phyloP scores from a whole-genome alignment of 2,329 filamentous ascomycete genomes.

The Xylariales sp. region DNA sequence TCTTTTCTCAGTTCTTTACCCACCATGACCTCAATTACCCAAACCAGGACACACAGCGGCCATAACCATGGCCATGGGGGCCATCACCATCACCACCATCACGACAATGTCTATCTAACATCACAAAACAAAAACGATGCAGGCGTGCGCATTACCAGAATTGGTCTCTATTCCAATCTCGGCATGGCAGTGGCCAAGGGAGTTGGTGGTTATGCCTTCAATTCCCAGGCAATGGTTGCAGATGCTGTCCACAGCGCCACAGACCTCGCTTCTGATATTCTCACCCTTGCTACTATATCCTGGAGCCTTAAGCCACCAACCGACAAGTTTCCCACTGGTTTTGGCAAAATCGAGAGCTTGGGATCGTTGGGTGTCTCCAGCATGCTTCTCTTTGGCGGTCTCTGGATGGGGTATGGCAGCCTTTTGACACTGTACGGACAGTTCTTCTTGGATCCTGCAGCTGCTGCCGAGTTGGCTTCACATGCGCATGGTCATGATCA shows the following conservation, averaged over 20 bases:
- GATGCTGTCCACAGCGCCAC: slow-evolving; percentile 97
- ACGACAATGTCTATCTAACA: slow-evolving; percentile 85
- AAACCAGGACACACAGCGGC: slow-evolving; percentile 62
- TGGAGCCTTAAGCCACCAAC: slow-evolving; percentile 90
- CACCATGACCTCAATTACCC: slow-evolving; percentile 53
- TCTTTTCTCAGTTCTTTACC: slow-evolving; percentile 38
- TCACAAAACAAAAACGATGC: slow-evolving; percentile 90
- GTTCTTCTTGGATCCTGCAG: slow-evolving; percentile 73
- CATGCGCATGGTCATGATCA: slow-evolving; percentile 74
- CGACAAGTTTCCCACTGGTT: slow-evolving; percentile 86
- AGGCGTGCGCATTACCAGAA: slow-evolving; percentile 90
- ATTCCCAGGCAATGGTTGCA: slow-evolving; percentile 91
- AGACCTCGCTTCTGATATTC: slow-evolving; percentile 92
- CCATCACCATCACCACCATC: slow-evolving; percentile 77
- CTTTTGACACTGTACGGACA: slow-evolving; percentile 76
- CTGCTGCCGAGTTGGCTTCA: slow-evolving; percentile 63
- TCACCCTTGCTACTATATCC: slow-evolving; percentile 93
- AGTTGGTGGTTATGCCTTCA: slow-evolving; percentile 90
- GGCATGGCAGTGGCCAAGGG: slow-evolving; percentile 96
- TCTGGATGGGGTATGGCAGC: slow-evolving; percentile 91
- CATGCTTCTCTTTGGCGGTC: slow-evolving; percentile 86
- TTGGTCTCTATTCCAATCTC: slow-evolving; percentile 89
- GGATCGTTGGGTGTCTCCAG: slow-evolving; percentile 93
- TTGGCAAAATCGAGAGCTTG: slow-evolving; percentile 97
- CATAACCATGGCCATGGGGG: slow-evolving; percentile 69